Percentiles rank a stretch among this genome's conserved stretches.
Evolutionary conservation across 2,329 filamentous ascomycete species (phyloP).

Genomic region (Beauveria sp.): DNA sequence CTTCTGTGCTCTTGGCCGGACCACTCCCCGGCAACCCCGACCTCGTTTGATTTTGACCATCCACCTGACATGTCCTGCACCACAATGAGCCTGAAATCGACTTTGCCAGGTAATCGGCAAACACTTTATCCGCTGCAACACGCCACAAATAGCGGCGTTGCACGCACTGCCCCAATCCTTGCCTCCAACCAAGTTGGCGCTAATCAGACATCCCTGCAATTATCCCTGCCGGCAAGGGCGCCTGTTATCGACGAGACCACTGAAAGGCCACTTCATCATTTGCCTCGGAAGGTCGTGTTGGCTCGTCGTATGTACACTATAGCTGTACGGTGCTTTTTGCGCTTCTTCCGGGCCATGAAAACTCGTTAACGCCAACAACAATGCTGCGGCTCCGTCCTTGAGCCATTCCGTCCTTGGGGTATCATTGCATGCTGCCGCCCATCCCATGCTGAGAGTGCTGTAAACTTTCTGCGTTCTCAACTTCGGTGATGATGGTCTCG

Average conservation of each 20-base stretch:
- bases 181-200: background rate
- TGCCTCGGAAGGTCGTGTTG: background rate
- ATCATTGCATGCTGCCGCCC: conserved; percentile 7
- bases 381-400: background rate
- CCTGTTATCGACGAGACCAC: background rate
- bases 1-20: background rate
- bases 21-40: background rate
- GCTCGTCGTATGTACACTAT: background rate
- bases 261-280: background rate
- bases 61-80: background rate
- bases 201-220: background rate
- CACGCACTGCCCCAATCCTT: background rate
- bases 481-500: conserved; percentile 52
- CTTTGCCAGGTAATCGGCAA: background rate
- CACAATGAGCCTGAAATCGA: background rate
- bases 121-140: background rate
- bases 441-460: conserved; percentile 13
- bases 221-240: background rate
- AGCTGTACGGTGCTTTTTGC: background rate
- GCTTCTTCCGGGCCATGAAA: background rate
- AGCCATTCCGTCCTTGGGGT: background rate
- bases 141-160: background rate
- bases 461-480: conserved; percentile 31
- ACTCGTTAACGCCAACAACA: background rate
- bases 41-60: background rate